phyloP scores from a whole-genome alignment of 140 eudicot genomes.

The Ambrosia hybrid region DNA sequence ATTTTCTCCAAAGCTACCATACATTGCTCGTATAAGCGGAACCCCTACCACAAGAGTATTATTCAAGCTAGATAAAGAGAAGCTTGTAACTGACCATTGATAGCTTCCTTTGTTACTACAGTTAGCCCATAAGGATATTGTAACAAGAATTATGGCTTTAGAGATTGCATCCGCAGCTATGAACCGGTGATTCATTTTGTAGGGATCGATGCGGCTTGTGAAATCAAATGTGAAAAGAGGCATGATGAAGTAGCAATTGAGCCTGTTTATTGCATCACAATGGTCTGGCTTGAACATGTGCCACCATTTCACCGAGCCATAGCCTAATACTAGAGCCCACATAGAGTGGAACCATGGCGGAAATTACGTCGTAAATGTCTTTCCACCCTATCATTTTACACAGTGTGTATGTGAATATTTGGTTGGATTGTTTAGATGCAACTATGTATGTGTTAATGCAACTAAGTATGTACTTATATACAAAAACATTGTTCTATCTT shows the following conservation, averaged over 20 bases:
- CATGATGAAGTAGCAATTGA: slow-evolving; percentile 63
- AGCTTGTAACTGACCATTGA: slow-evolving; percentile 61
- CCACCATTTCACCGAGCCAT: slow-evolving; percentile 76
- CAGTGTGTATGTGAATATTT: too few relatives aligned
- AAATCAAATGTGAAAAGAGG: slow-evolving; percentile 71
- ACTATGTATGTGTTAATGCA: slow-evolving; percentile 1
- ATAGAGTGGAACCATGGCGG: slow-evolving; percentile 67
- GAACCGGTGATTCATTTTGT: slow-evolving; percentile 44
- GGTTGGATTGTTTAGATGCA: not conserved
- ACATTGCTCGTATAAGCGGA: slow-evolving; percentile 66
- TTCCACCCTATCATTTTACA: slow-evolving; percentile 51
- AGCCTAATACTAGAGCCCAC: slow-evolving; percentile 61
- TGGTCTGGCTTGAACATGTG: slow-evolving; percentile 62
- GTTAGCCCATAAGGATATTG: slow-evolving; percentile 54
- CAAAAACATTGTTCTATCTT: not conserved
- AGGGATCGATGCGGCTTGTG: slow-evolving; percentile 52
- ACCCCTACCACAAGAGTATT: slow-evolving; percentile 66
- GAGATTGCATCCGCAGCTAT: slow-evolving; percentile 57
- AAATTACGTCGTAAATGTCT: slow-evolving; percentile 54
- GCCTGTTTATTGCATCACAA: slow-evolving; percentile 61
- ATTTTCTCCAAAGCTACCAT: slow-evolving; percentile 50
- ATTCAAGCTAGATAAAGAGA: slow-evolving; percentile 48
- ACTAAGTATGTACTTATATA: not conserved
- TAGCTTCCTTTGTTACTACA: slow-evolving; percentile 34
- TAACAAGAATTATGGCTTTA: slow-evolving; percentile 38